Evolutionary conservation across 345 rosid genomes (phyloP).

Genomic region (Camelina sativa): DNA sequence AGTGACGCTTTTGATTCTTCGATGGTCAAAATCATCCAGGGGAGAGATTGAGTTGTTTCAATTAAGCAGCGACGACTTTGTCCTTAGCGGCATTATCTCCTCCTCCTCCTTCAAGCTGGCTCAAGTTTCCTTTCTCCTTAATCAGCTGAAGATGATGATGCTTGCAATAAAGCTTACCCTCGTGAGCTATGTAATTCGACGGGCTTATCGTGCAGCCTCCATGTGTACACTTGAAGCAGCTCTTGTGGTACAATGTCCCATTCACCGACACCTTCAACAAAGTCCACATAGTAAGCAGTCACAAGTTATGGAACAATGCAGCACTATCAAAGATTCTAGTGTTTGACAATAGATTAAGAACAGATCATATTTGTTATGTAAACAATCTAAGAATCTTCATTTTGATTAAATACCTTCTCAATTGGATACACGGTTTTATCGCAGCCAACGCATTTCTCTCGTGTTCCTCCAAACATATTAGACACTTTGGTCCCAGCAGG

Average conservation of each 20-base stretch:
- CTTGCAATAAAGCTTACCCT: constrained; percentile 93
- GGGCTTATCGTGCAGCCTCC: constrained; percentile 97
- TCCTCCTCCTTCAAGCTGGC: constrained; percentile 95
- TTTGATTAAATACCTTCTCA: constrained; percentile 64
- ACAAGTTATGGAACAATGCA: constrained; percentile 8
- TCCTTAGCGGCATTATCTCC: constrained; percentile 52
- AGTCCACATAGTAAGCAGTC: background rate
- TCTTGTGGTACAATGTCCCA: constrained; percentile 91
- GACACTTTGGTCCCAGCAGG: constrained; percentile 78
- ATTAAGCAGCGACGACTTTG: constrained; percentile 44
- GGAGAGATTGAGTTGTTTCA: constrained; percentile 1
- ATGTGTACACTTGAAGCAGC: constrained; percentile 99
- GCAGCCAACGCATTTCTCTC: constrained; percentile 90
- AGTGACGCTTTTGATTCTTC: constrained; percentile 25
- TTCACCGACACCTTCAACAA: constrained; percentile 82
- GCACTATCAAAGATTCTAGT: background rate
- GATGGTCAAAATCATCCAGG: constrained; percentile 21
- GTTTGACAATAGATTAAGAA: background rate
- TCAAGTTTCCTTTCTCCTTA: constrained; percentile 90
- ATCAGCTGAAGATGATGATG: constrained; percentile 96
- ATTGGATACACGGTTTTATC: constrained; percentile 89
- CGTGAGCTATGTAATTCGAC: constrained; percentile 92
- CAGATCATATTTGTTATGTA: background rate
- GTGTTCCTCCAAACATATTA: constrained; percentile 89
- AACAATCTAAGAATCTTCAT: background rate